Evolutionary conservation across 257 asterid genomes (phyloP), one percentile per base, ranked within the genome.

Genomic region (Fraxinus quadrangulata): DNA sequence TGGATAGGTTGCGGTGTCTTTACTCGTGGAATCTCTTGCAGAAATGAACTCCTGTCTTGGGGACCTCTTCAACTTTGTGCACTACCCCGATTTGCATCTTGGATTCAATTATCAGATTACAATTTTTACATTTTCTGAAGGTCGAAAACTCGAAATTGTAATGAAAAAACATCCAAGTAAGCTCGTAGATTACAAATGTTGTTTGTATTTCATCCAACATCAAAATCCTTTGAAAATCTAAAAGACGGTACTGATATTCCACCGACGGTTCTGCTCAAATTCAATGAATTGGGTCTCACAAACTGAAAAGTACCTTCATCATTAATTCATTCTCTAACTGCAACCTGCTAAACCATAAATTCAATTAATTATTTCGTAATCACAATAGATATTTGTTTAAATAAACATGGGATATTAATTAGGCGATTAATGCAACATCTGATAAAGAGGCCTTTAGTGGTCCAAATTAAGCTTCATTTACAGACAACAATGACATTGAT

Each of bases 21-120:
- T 83, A 89, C 86, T 87, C 88, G 75, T 79, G 28, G 71, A 30
- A 71, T 80, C 85, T 23, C 85, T 86, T 83, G 84, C 88, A 77
- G 76, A 67, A 80, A 80, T 45, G 81, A 84, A 79, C 87, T 86
- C 87, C 75, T 78, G 81, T 78, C 83, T 83, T 67, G 54, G 90
- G 86, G 93, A 84, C 88, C 86, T 83, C 85, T 67, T 37, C 61
- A 47, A 16, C 21, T 47, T 16, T 16, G 7, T 12, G 6, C n/a
- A 47, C 56, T 3, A 47, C n/a, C 56, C 56, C n/a, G 16, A 47
- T 47, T 47, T 47, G 59, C 59, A 16, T 47, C 51, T 13, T 42
- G 51, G 49, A 47, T 47, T 47, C 6, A 47, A 47, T 14, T 14
- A 47, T 47, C 6, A 14, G 19, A 13, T 47, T 47, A 14, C 56